Evolutionary conservation across 768 basidiomycete genomes (phyloP), one percentile per base, ranked within the genome.

Genomic region (Kwoniella botswanensis): DNA sequence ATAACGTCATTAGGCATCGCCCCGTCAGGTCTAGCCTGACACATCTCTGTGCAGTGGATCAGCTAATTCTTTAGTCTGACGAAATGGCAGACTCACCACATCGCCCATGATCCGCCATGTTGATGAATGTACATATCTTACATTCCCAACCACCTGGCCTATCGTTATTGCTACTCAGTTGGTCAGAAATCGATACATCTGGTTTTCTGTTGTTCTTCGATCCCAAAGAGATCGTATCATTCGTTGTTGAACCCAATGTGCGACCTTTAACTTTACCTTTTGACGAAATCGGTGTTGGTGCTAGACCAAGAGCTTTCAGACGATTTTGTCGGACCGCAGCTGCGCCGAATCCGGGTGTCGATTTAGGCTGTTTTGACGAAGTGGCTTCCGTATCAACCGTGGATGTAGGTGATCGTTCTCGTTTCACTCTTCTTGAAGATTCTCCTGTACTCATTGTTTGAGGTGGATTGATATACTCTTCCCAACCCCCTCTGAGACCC

Each of bases 401-500:
- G 2, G 11, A 17, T 55, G 53, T 11, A 24, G 68, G 68, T 24
- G 68, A 69, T 46, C 41, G 7, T 21, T 56, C 61, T 52, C 68
- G 35, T 35, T 67, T 69, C 53, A 61, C 42, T n/a, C 59, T 43
- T 43, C 42, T 63, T 2, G 13, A 41, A 1, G 35, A 17, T 15
- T 56, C 53, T 21, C 21, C 29, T 22, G 10, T 24, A 12, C 15
- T 44, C 29, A 24, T 7, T 54, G 22, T 24, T 41, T 35, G 63
- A 24, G 41, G 6, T 9, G 54, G 10, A 10, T 54, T n/a, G 7
- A 79, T 68, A 53, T 46, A 78, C 6, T 78, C 76, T 56, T 78
- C 76, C 79, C 79, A 80, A 35, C 75, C 77, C 0, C 74, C 79
- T 59, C 77, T 55, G 17, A 79, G 60, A 10, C 62, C 74, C 18